These are phyloP conservation scores for Tilletiopsis washingtonensis DNA, from an alignment of 1,284 basidiomycete genomes.

Conservation along the genomic window DNA sequence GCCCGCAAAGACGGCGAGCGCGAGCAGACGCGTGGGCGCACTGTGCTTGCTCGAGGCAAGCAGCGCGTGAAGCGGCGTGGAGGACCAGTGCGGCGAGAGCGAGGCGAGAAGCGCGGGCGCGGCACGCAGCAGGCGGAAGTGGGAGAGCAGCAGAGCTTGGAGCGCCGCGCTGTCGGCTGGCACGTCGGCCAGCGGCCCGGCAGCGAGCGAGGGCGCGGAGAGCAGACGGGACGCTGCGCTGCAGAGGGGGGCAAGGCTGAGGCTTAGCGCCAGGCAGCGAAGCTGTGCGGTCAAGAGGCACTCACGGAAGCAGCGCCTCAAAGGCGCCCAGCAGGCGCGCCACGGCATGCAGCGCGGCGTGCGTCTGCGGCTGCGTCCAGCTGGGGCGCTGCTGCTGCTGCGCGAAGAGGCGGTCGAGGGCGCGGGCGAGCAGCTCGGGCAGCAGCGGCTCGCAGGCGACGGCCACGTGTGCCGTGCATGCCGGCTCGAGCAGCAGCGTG, in stretches of 20 bases:
- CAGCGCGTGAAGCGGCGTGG: slow-evolving; percentile 13
- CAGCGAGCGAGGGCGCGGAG: not conserved
- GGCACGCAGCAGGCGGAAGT: slow-evolving; percentile 13
- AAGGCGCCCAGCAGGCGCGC: slow-evolving; percentile 29
- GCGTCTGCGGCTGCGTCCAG: slow-evolving; percentile 11
- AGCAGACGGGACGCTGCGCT: not conserved
- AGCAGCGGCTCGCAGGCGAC: slow-evolving; percentile 38
- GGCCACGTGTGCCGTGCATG: slow-evolving; percentile 29
- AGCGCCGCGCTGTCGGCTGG: not conserved
- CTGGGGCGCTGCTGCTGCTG: slow-evolving; percentile 13
- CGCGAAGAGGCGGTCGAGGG: slow-evolving; percentile 16
- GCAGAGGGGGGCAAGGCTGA: not conserved
- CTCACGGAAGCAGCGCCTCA: slow-evolving; percentile 17
- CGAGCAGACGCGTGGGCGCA: slow-evolving; percentile 21
- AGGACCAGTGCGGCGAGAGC: not conserved
- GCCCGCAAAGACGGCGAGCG: slow-evolving; percentile 19
- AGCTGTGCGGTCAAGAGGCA: not conserved
- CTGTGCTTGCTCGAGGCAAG: slow-evolving; percentile 2
- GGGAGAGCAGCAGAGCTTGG: slow-evolving; percentile 11
- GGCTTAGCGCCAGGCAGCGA: too few relatives aligned
- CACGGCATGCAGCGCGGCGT: too few relatives aligned
- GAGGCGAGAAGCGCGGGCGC: slow-evolving; percentile 4
- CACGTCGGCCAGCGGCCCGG: not conserved
- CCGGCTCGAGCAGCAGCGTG: slow-evolving; percentile 31
- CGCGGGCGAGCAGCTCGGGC: slow-evolving; percentile 34